These are phyloP conservation scores for Aspergillus cavernicola DNA, from an alignment of 495 filamentous ascomycete species.

Conservation along the genomic window DNA sequence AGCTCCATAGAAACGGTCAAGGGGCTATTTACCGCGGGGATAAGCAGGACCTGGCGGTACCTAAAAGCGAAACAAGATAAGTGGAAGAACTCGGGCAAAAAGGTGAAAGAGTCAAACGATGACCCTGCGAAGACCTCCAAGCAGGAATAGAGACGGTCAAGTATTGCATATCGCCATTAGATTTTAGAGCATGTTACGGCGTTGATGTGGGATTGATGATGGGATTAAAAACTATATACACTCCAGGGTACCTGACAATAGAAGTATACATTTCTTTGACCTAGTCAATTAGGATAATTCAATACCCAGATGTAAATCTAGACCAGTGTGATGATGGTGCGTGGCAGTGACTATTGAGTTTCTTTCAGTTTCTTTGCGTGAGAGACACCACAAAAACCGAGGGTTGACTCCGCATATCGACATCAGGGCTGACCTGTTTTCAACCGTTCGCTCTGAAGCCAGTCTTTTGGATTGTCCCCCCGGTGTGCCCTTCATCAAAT, in stretches of 20 bases:
- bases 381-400: too few species aligned
- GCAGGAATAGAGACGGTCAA: conserved; percentile 18
- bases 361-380: too few species aligned
- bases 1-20: conserved; percentile 82
- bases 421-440: too few species aligned
- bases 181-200: conserved; percentile 6
- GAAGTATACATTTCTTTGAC: not conserved
- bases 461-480: too few species aligned
- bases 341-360: too few species aligned
- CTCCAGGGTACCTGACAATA: not conserved
- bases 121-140: conserved; percentile 17
- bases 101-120: conserved; percentile 14
- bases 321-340: too few species aligned
- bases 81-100: conserved; percentile 35
- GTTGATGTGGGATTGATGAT: conserved; percentile 1
- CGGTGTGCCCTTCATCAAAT: too few species aligned
- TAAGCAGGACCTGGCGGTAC: conserved; percentile 67
- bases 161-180: not conserved
- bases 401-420: too few species aligned
- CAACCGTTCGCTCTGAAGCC: too few species aligned
- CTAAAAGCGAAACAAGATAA: conserved; percentile 80
- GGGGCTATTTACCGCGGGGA: conserved; percentile 70
- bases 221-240: not conserved
- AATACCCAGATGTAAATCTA: too few species aligned
- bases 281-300: too few species aligned